phyloP scores from a whole-genome alignment of 2,329 filamentous ascomycete species.

The Pochonia chlamydosporia region DNA sequence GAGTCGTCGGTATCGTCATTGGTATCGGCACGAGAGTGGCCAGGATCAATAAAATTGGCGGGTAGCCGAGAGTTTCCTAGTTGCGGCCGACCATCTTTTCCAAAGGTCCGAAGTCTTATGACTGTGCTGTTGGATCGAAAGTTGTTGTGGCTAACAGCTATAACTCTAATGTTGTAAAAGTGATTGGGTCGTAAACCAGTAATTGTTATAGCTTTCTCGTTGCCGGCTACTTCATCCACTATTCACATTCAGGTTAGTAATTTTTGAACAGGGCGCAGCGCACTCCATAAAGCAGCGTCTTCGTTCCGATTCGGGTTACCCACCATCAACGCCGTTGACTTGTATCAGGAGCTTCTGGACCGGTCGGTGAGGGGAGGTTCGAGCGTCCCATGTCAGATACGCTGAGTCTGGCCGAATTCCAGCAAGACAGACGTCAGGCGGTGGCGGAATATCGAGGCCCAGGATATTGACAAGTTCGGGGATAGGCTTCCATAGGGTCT shows the following conservation, averaged over 20 bases:
- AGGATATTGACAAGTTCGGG: slow-evolving; percentile 86
- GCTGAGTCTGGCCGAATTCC: slow-evolving; percentile 84
- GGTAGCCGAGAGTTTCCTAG: slow-evolving; percentile 52
- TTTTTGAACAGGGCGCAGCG: not conserved
- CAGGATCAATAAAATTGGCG: slow-evolving; percentile 49
- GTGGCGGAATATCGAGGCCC: slow-evolving; percentile 86
- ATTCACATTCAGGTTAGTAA: not conserved
- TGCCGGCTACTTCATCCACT: slow-evolving; percentile 73
- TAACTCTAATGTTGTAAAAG: slow-evolving; percentile 90
- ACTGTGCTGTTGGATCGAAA: slow-evolving; percentile 87
- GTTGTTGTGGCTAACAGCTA: slow-evolving; percentile 84
- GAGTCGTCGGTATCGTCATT: slow-evolving; percentile 38
- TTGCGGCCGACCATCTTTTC: slow-evolving; percentile 56
- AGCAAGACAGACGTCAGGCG: slow-evolving; percentile 84
- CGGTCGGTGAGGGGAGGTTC: slow-evolving; percentile 57
- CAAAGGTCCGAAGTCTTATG: slow-evolving; percentile 75
- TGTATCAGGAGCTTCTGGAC: slow-evolving; percentile 87
- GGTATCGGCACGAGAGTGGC: slow-evolving; percentile 33
- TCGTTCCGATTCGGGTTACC: slow-evolving; percentile 22
- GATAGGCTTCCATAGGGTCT: slow-evolving; percentile 85
- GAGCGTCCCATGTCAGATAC: slow-evolving; percentile 78
- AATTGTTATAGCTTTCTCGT: slow-evolving; percentile 66
- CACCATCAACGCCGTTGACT: slow-evolving; percentile 88
- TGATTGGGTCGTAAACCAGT: slow-evolving; percentile 79
- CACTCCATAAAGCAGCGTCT: not conserved